Evolutionary conservation across 306 rosid genomes (phyloP).

Genomic region (Senna siamea): DNA sequence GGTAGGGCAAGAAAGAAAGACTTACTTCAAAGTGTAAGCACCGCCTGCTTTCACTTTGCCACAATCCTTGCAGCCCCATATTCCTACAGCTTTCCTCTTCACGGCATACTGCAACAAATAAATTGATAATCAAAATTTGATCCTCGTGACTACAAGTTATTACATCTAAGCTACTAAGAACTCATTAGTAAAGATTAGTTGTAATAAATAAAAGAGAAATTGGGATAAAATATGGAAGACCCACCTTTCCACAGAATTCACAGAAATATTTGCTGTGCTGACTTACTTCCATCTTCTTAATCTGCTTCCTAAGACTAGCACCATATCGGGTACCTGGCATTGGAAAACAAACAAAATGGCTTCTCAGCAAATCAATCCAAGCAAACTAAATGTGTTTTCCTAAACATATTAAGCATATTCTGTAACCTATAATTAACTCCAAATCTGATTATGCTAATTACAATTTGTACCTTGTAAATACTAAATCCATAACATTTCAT

Average conservation of each 20-base stretch:
- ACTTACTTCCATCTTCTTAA: constrained; percentile 95
- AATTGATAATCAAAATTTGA: background rate
- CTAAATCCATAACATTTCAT: background rate
- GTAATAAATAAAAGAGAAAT: background rate
- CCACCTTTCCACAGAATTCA: constrained; percentile 90
- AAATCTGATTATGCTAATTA: background rate
- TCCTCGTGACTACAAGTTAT: background rate
- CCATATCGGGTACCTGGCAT: constrained; percentile 83
- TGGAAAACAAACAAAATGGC: constrained; percentile 6
- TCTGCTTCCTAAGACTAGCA: constrained; percentile 92
- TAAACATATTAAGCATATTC: background rate
- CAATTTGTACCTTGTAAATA: background rate
- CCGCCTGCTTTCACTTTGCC: constrained; percentile 62
- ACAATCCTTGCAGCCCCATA: constrained; percentile 63
- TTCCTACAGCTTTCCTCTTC: constrained; percentile 57
- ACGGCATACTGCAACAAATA: constrained; percentile 51
- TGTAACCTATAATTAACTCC: background rate
- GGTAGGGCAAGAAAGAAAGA: background rate
- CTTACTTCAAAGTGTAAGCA: constrained; percentile 58
- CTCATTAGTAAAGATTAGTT: background rate
- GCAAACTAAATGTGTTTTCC: background rate
- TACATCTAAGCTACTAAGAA: background rate
- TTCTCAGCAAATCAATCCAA: background rate
- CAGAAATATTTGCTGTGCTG: constrained; percentile 90
- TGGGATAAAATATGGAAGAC: background rate